A percentile compares a stretch with the other conserved stretches of the same genome.
phyloP scores from a whole-genome alignment of 352 stramenopile species.

The Phytophthora foliorum region DNA sequence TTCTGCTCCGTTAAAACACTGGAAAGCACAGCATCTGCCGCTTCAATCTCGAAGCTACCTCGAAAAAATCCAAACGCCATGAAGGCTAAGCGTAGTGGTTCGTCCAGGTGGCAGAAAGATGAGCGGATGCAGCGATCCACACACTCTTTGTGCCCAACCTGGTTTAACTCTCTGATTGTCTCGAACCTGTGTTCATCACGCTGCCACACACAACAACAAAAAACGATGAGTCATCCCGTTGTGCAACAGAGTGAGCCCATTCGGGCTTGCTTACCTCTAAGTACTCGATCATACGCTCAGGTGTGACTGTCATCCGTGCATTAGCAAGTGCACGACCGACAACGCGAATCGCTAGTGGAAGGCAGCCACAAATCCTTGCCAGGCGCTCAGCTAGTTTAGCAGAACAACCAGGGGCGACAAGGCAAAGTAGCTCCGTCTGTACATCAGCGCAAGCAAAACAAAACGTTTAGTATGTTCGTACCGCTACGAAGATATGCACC shows the following conservation, averaged over 20 bases:
- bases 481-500: background rate
- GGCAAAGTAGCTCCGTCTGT: constrained; percentile 75
- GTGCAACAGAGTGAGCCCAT: background rate
- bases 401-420: constrained; percentile 73
- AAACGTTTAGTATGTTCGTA: background rate
- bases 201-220: constrained; percentile 30
- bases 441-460: constrained; percentile 5
- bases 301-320: constrained; percentile 72
- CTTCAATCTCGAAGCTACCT: constrained; percentile 77
- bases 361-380: constrained; percentile 78
- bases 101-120: constrained; percentile 82
- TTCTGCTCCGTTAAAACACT: constrained; percentile 43
- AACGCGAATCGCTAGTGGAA: constrained; percentile 86
- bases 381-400: constrained; percentile 67
- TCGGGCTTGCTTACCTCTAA: constrained; percentile 51
- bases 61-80: constrained; percentile 89
- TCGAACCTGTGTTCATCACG: constrained; percentile 75
- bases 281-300: constrained; percentile 86
- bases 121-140: constrained; percentile 85
- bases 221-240: background rate
- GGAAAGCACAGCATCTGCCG: constrained; percentile 76
- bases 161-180: constrained; percentile 79
- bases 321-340: constrained; percentile 82
- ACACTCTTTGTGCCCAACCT: constrained; percentile 82
- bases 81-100: constrained; percentile 77